Evolutionary conservation across 2,329 filamentous ascomycete species (phyloP), one percentile per base, ranked within the genome.

Genomic region (Penicillium sp.): DNA sequence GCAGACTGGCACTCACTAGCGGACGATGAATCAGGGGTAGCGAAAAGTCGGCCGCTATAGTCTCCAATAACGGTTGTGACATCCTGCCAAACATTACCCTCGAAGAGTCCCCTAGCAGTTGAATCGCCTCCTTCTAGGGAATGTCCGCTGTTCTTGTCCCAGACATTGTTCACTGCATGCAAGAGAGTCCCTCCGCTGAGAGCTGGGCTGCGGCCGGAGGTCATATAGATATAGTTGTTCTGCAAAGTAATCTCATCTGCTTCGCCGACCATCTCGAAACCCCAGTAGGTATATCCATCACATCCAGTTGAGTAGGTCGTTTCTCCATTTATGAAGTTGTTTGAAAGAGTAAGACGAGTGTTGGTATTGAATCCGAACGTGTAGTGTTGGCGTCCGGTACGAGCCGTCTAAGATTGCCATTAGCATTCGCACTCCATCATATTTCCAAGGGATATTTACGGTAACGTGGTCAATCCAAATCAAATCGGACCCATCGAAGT

Each of bases 141-240:
- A 20, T 42, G 39, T 29, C 39, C 39, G 17, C 29, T 42, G n/a
- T 42, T 42, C 26, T 42, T 42, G 10, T 42, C 39, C 39, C 39
- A 42, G 4, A 42, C 39, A 29, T 42, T 54, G 47, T 51, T 54
- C 27, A 46, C 42, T 7, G 51, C 51, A 13, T 54, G 51, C 2
- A 51, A 37, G 41, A 46, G 46, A 27, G 47, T 54, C 18, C 50
- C 42, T 7, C 7, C 41, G n/a, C 46, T 32, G 15, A 54, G 27
- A 27, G 49, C 50, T 10, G 51, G 51, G 4, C 47, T 44, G 20
- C 51, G 51, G 3, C 51, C 51, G 21, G 36, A 23, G 1, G 51
- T 54, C 30, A 51, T 46, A 36, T 54, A 51, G 7, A 54, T 39
- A 32, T 54, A 54, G 42, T 54, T 54, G 30, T 49, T 49, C 30